Evolutionary conservation across 2,329 filamentous ascomycete genomes (phyloP).

Genomic region (Alternaria arbusti): DNA sequence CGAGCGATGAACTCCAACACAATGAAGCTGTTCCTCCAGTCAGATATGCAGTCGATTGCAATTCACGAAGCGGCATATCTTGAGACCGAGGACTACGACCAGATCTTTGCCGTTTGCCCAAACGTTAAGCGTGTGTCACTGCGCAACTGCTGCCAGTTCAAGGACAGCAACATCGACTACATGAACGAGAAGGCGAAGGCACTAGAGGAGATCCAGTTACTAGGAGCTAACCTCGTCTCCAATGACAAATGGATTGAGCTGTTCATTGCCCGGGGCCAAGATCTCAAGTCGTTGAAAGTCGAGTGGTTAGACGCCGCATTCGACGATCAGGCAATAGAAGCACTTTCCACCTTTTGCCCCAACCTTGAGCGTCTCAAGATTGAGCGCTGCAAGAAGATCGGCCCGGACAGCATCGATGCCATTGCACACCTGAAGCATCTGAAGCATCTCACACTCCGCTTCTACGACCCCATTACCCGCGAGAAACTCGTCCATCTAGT

Average conservation of each 20-base stretch:
- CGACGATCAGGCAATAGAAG: slow-evolving; percentile 69
- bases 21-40: slow-evolving; percentile 57
- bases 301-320: slow-evolving; percentile 86
- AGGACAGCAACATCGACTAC: slow-evolving; percentile 82
- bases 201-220: slow-evolving; percentile 77
- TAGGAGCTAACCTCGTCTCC: slow-evolving; percentile 83
- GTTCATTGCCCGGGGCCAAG: slow-evolving; percentile 68
- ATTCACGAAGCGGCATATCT: slow-evolving; percentile 71
- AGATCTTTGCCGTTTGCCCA: slow-evolving; percentile 79
- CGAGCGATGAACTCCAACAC: slow-evolving; percentile 62
- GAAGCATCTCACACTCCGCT: slow-evolving; percentile 76
- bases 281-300: slow-evolving; percentile 73
- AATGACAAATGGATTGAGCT: slow-evolving; percentile 76
- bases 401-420: slow-evolving; percentile 67
- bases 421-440: slow-evolving; percentile 70
- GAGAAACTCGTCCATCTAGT: slow-evolving; percentile 68
- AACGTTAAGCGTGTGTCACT: slow-evolving; percentile 74
- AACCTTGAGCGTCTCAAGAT: slow-evolving; percentile 79
- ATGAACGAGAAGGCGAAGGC: slow-evolving; percentile 73
- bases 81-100: slow-evolving; percentile 75
- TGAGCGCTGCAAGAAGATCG: slow-evolving; percentile 77
- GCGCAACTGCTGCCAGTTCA: slow-evolving; percentile 89
- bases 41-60: slow-evolving; percentile 62
- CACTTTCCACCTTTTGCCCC: slow-evolving; percentile 70
- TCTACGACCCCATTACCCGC: slow-evolving; percentile 64